phyloP scores from a whole-genome alignment of 2,329 filamentous ascomycete species.

The Aspergillus uvarum region DNA sequence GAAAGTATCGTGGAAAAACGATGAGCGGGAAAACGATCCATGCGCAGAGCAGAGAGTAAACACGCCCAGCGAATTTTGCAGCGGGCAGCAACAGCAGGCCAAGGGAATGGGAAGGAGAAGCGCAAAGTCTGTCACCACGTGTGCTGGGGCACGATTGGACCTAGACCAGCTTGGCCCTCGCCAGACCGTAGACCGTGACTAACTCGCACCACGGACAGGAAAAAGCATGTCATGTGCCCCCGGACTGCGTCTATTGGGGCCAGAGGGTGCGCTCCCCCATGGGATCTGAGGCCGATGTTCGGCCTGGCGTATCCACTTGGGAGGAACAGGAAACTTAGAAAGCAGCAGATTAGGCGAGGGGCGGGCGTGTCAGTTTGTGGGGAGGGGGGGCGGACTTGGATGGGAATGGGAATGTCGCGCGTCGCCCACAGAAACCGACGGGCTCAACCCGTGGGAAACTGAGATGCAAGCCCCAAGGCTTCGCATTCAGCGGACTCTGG shows the following conservation, averaged over 20 bases:
- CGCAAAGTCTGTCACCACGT: not conserved
- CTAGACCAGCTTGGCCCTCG: not conserved
- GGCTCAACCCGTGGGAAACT: not conserved
- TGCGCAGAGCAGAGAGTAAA: not conserved
- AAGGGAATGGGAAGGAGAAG: not conserved
- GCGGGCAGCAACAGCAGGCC: not conserved
- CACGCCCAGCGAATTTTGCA: not conserved
- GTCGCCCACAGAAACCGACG: not conserved
- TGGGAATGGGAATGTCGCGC: not conserved
- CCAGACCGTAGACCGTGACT: not conserved
- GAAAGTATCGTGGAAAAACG: not conserved
- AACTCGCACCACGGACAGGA: not conserved
- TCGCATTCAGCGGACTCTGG: not conserved
- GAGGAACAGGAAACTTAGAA: not conserved
- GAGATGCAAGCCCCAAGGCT: not conserved
- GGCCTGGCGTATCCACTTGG: not conserved
- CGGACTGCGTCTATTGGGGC: not conserved
- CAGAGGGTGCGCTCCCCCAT: not conserved
- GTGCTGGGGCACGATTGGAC: not conserved
- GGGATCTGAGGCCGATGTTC: not conserved
- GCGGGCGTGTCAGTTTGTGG: not conserved
- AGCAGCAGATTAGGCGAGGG: not conserved
- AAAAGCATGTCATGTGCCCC: not conserved
- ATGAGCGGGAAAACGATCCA: slow-evolving; percentile 1
- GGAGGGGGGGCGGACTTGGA: too few species aligned